phyloP scores from a whole-genome alignment of 768 basidiomycete species.

The Xanthoconium stramineum region DNA sequence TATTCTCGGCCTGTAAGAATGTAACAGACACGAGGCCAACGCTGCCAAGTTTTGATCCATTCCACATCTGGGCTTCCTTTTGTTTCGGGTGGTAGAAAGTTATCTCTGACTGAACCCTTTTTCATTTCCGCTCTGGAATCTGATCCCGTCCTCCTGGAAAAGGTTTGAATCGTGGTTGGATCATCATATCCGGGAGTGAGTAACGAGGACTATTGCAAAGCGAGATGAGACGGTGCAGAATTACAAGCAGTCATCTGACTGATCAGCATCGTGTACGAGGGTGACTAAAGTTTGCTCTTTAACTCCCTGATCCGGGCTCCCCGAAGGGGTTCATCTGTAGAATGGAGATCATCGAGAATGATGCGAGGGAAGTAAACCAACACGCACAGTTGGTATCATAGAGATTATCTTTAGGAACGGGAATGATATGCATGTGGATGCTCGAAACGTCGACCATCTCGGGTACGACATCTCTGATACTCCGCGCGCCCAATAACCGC shows the following conservation, averaged over 20 bases:
- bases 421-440: slow-evolving; percentile 59
- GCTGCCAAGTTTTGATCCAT: background rate
- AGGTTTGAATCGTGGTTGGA: background rate
- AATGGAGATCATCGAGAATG: slow-evolving; percentile 5
- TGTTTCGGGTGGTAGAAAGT: slow-evolving; percentile 1
- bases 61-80: slow-evolving; percentile 16
- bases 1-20: slow-evolving; percentile 5
- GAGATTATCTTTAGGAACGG: slow-evolving; percentile 70
- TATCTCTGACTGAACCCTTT: background rate
- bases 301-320: slow-evolving; percentile 40
- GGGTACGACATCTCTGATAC: slow-evolving; percentile 73
- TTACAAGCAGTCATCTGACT: background rate
- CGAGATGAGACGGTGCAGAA: slow-evolving; percentile 2
- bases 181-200: background rate
- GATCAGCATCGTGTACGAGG: background rate
- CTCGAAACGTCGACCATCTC: slow-evolving; percentile 88
- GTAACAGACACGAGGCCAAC: slow-evolving; percentile 8
- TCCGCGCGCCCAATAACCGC: slow-evolving; percentile 84
- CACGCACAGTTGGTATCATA: slow-evolving; percentile 80
- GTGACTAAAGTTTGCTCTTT: slow-evolving; percentile 37
- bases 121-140: slow-evolving; percentile 9
- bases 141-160: background rate
- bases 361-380: background rate
- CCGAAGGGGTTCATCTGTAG: slow-evolving; percentile 42
- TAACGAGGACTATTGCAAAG: background rate